These are phyloP conservation scores for Candida sphagnicola DNA, from an alignment of 805 yeast genomes.

Conservation along the genomic window DNA sequence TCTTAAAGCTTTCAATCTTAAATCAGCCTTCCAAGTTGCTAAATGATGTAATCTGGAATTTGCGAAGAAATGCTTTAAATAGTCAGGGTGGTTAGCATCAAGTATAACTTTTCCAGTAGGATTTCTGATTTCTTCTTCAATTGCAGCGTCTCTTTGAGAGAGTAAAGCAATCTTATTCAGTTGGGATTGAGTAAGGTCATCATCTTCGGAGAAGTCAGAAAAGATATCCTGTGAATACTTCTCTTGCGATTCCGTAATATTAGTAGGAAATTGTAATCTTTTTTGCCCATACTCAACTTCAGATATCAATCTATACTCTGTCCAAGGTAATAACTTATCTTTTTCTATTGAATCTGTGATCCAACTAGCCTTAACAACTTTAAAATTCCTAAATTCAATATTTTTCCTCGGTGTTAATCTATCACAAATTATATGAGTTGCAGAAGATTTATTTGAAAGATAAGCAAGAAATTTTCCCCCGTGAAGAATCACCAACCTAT, in stretches of 20 bases:
- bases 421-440: constrained; percentile 83
- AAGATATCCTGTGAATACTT: no score
- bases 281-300: constrained; percentile 54
- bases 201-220: constrained; percentile 5
- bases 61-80: constrained; percentile 65
- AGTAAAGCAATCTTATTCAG: background rate
- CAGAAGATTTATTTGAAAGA: constrained; percentile 64
- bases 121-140: constrained; percentile 1
- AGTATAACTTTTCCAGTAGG: constrained; percentile 13
- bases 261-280: constrained; percentile 20
- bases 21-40: constrained; percentile 78
- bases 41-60: constrained; percentile 86
- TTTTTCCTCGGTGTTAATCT: constrained; percentile 73
- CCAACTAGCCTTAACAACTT: constrained; percentile 84
- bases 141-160: background rate
- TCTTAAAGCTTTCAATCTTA: constrained; percentile 57
- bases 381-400: constrained; percentile 59
- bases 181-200: no score
- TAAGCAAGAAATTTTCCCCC: constrained; percentile 79
- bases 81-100: constrained; percentile 76
- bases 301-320: constrained; percentile 50
- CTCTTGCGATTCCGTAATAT: no score
- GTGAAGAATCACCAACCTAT: constrained; percentile 63
- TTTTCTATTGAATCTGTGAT: constrained; percentile 57
- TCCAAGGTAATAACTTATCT: constrained; percentile 60